phyloP scores from a whole-genome alignment of 2,329 filamentous ascomycete species.

The Alternaria alternata region DNA sequence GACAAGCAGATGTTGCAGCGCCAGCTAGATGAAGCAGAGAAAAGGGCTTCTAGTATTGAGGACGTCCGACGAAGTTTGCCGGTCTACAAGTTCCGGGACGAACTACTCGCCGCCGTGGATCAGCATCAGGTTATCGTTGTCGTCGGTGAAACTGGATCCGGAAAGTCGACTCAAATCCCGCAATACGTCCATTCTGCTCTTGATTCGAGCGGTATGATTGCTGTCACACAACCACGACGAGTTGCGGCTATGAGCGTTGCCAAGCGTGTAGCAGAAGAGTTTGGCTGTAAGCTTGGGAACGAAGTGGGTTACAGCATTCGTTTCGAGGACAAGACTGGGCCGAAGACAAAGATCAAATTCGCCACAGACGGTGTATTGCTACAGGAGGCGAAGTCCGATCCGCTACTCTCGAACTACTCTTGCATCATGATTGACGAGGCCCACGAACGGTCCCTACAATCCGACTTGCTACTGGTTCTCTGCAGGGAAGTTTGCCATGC shows the following conservation, averaged over 20 bases:
- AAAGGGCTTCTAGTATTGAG: conserved; percentile 83
- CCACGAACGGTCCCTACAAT: conserved; percentile 85
- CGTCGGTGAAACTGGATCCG: conserved; percentile 92
- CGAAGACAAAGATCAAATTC: conserved; percentile 92
- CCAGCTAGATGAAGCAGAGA: conserved; percentile 87
- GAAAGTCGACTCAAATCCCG: conserved; percentile 94
- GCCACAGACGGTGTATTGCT: conserved; percentile 98
- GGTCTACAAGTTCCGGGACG: conserved; percentile 74
- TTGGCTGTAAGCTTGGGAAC: conserved; percentile 88
- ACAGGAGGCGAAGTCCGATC: conserved; percentile 81
- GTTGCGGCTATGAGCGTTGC: conserved; percentile 98
- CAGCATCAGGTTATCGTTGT: conserved; percentile 89
- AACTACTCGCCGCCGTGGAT: conserved; percentile 85
- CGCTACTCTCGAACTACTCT: conserved; percentile 81
- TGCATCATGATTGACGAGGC: conserved; percentile 97
- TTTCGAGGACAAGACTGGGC: conserved; percentile 86
- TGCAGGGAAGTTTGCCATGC: conserved; percentile 88
- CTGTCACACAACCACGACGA: conserved; percentile 91
- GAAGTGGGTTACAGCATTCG: conserved; percentile 95
- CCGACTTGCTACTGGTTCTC: conserved; percentile 83
- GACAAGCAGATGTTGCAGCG: conserved; percentile 82
- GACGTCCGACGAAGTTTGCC: conserved; percentile 90
- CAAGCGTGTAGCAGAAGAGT: conserved; percentile 91
- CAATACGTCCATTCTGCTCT: conserved; percentile 66
- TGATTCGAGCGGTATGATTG: conserved; percentile 71